Base-by-base conservation (phyloP, 805 yeast species). In the Candida sonorensis region DNA sequence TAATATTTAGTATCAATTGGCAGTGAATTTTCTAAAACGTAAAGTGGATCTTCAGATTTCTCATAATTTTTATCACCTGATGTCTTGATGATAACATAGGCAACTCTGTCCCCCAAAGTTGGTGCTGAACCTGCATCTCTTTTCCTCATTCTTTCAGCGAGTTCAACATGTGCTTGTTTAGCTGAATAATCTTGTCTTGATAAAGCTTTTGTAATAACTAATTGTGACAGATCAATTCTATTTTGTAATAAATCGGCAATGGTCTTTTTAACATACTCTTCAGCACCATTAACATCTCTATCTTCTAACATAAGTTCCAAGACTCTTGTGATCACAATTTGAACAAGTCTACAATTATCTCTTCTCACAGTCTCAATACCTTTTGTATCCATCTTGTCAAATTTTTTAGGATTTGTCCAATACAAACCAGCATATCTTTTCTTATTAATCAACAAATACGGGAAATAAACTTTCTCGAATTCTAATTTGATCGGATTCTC, bases 71-170 rank as follows among this genome's bases (percentile, higher is more conserved):
- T 88, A 36, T 85, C 83, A 31, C 85, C 79, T 5, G 85, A 80
- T 0, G 90, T 77, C 50, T 76, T 75, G 45, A 84, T 81, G 37
- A 92, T 88, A 22, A 92, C 98, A 53, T 90, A 92, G 5, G 97
- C 97, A 20, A 92, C 97, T 61, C 99, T 83, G 55, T 92, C 99
- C 36, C 99, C 99, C 29, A 92, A 70, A 10, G 86, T 77, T 4
- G 98, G 98, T 1, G 98, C 98, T 7, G 94, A 81, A 16, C 99
- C 99, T 0, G 95, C 81, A 53, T 92, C 99, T 66, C 99, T 80
- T 54, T 87, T 86, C 33, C 78, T 72, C 97, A 92, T 92, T 47
- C 97, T 70, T 49, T 88, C 95, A 0, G 98, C 96, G 27, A 92
- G 69, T 45, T 90, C 97, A 17, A 88, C 94, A 57, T 92, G 99